Evolutionary conservation across 805 yeast species (phyloP).

Genomic region (Candida nitratophila): DNA sequence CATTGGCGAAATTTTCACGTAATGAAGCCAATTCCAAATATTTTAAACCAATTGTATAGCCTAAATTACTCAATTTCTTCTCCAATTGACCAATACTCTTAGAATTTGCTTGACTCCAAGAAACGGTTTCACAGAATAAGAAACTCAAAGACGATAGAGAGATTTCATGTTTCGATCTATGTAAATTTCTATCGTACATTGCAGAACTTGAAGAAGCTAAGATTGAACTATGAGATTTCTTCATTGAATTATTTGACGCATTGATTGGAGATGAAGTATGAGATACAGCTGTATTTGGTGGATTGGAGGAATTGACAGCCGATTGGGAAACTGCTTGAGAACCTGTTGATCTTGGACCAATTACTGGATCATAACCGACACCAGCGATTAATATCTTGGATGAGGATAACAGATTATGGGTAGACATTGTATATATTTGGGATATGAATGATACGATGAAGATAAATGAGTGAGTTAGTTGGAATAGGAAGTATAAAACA

Average conservation of each 20-base stretch:
- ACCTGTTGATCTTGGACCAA: constrained; percentile 24
- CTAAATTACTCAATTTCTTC: constrained; percentile 54
- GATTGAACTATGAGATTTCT: neutral
- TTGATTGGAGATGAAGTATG: neutral
- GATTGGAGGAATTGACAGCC: constrained; percentile 2
- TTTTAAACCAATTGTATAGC: constrained; percentile 72
- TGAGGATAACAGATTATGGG: constrained; percentile 6
- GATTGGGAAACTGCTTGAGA: constrained; percentile 4
- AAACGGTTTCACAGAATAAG: constrained; percentile 63
- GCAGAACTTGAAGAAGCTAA: constrained; percentile 8
- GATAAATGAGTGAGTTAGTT: no score
- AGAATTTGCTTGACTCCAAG: constrained; percentile 53
- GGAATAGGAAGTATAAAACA: no score
- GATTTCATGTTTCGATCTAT: constrained; percentile 60
- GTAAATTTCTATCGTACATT: constrained; percentile 65
- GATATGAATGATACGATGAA: no score
- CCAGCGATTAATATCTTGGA: constrained; percentile 14
- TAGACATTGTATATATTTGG: constrained; percentile 7
- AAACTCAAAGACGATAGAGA: constrained; percentile 61
- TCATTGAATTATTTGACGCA: no score
- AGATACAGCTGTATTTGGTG: neutral
- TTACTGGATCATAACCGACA: constrained; percentile 22
- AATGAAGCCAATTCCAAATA: constrained; percentile 61
- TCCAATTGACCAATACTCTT: constrained; percentile 65
- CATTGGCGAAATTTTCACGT: constrained; percentile 47